phyloP scores from a whole-genome alignment of 768 basidiomycete species.

The Termitomyces sp. region DNA sequence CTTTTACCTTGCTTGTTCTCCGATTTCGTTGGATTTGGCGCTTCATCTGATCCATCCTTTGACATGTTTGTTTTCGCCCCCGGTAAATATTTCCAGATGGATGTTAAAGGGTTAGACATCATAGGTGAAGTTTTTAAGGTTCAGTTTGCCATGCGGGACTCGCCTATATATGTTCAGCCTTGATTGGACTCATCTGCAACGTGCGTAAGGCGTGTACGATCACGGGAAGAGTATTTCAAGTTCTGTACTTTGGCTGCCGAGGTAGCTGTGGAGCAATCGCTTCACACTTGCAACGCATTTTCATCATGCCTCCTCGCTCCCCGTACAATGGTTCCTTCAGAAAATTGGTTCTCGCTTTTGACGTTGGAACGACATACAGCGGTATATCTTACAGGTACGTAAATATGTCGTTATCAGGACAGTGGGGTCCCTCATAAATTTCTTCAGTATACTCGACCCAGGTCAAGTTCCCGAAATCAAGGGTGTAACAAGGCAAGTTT shows the following conservation, averaged over 20 bases:
- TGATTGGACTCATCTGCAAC: constrained; percentile 6
- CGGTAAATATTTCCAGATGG: neutral
- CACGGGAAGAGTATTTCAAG: neutral
- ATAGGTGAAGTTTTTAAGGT: neutral
- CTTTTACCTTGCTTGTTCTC: neutral
- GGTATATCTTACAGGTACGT: constrained; percentile 38
- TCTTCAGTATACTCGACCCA: constrained; percentile 29
- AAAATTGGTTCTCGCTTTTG: constrained; percentile 45
- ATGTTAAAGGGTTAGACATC: neutral
- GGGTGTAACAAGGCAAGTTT: constrained; percentile 33
- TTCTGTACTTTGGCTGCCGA: neutral
- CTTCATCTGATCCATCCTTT: neutral
- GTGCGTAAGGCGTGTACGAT: constrained; percentile 9
- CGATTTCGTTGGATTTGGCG: neutral
- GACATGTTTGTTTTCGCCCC: neutral
- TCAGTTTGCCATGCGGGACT: neutral
- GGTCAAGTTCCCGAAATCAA: constrained; percentile 29
- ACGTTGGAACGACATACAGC: constrained; percentile 49
- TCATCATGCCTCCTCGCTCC: constrained; percentile 20
- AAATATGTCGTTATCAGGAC: neutral
- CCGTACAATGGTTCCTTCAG: constrained; percentile 35
- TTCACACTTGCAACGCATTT: neutral
- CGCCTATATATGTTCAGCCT: neutral
- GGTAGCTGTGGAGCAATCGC: constrained; percentile 34
- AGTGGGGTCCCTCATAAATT: neutral